Evolutionary conservation across 2,329 filamentous ascomycete species (phyloP).

Genomic region (Diaporthe citriasiana): DNA sequence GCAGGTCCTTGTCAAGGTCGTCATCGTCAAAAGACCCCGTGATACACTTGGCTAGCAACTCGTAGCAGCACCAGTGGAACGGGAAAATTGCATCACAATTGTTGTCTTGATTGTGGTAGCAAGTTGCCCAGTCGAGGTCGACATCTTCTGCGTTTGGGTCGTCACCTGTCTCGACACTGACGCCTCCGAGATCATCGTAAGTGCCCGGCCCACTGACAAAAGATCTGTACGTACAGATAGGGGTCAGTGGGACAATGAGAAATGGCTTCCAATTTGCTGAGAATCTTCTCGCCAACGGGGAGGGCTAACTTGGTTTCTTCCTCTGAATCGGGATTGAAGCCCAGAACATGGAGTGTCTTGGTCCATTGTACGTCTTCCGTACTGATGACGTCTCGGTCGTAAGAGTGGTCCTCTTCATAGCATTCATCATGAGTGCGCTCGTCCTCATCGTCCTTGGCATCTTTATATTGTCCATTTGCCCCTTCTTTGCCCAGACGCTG

Average conservation of each 20-base stretch:
- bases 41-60: constrained; percentile 4
- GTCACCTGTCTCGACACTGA: neutral
- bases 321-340: neutral
- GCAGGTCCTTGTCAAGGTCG: constrained; percentile 29
- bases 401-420: neutral
- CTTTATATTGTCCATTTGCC: neutral
- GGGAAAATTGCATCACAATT: constrained; percentile 4
- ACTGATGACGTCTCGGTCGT: constrained; percentile 23
- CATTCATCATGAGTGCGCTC: neutral
- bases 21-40: neutral
- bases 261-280: neutral
- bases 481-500: neutral
- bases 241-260: neutral
- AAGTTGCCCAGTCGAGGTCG: neutral
- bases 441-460: neutral
- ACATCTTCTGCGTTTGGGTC: neutral
- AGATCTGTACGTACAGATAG: neutral
- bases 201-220: constrained; percentile 21
- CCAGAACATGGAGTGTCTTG: constrained; percentile 19
- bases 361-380: constrained; percentile 6
- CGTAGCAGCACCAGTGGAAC: constrained; percentile 34
- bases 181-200: neutral
- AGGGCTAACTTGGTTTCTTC: neutral
- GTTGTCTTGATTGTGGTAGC: neutral
- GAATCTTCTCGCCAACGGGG: neutral